Conservation (phyloP, 73 alveolate genomes). For the Paramecium sexaurelia region DNA sequence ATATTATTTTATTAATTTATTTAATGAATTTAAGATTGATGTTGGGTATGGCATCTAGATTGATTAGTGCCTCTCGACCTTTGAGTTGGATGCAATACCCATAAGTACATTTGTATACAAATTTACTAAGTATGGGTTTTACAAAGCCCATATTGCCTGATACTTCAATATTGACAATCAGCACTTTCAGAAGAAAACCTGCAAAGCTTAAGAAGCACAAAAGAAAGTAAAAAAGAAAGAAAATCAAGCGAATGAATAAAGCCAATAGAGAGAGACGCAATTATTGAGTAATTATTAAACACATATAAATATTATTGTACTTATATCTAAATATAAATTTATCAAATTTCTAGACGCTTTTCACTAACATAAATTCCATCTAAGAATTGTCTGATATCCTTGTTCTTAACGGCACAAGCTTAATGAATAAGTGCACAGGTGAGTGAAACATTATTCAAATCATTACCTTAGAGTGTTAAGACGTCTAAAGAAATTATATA, state of each 20-base stretch:
- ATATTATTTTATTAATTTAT: background rate
- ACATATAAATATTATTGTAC: slow-evolving; percentile 16
- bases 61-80: background rate
- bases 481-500: slow-evolving; percentile 72
- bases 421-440: slow-evolving; percentile 86
- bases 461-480: slow-evolving; percentile 82
- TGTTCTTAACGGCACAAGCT: slow-evolving; percentile 87
- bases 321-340: background rate
- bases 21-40: background rate
- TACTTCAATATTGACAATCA: slow-evolving; percentile 13
- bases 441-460: slow-evolving; percentile 84
- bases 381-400: slow-evolving; percentile 97
- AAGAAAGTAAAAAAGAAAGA: slow-evolving; percentile 7
- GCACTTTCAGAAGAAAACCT: slow-evolving; percentile 28
- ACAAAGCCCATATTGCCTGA: background rate
- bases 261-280: slow-evolving; percentile 50
- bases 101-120: background rate
- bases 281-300: slow-evolving; percentile 13
- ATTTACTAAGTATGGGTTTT: background rate
- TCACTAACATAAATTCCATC: slow-evolving; percentile 94
- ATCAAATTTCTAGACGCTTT: slow-evolving; percentile 68
- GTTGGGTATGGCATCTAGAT: slow-evolving; percentile 25
- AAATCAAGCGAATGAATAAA: slow-evolving; percentile 27
- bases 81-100: background rate
- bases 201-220: slow-evolving; percentile 3